A percentile compares a stretch with the other conserved stretches of the same genome.
Evolutionary conservation across 306 rosid genomes (phyloP).

Genomic region (Dalbergia cochinchinensis): DNA sequence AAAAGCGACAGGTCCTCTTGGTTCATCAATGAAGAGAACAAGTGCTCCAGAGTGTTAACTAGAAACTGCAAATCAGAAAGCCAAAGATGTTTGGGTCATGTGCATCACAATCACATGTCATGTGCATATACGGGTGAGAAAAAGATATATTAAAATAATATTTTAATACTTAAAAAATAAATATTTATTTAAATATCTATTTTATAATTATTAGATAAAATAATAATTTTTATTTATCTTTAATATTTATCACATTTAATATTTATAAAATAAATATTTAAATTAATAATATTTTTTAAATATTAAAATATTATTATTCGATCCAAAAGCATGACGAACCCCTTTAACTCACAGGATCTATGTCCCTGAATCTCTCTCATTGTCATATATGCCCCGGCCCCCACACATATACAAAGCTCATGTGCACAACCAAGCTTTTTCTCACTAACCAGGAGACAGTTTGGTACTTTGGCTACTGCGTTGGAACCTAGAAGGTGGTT

Average conservation of each 20-base stretch:
- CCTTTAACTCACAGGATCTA: neutral
- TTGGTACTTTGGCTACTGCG: slow-evolving; percentile 32
- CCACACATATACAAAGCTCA: slow-evolving; percentile 34
- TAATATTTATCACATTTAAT: no score
- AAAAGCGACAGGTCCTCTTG: slow-evolving; percentile 42
- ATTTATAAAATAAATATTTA: no score
- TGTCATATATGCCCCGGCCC: slow-evolving; percentile 20
- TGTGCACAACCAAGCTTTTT: slow-evolving; percentile 35
- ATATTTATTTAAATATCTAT: no score
- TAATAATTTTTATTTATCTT: no score
- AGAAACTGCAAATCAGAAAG: slow-evolving; percentile 33
- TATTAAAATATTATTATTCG: no score
- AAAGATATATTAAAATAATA: neutral
- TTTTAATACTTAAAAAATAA: no score
- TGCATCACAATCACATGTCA: slow-evolving; percentile 38
- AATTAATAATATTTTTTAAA: no score
- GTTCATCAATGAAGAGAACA: slow-evolving; percentile 47
- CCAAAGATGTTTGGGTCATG: slow-evolving; percentile 35
- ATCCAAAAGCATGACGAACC: neutral
- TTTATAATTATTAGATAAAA: no score
- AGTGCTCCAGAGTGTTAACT: slow-evolving; percentile 44
- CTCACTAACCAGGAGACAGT: slow-evolving; percentile 32
- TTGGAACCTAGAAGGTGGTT: neutral
- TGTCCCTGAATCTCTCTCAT: neutral
- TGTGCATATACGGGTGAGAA: neutral